phyloP scores from a whole-genome alignment of 2,329 filamentous ascomycete species.

The Penicillium sp. region DNA sequence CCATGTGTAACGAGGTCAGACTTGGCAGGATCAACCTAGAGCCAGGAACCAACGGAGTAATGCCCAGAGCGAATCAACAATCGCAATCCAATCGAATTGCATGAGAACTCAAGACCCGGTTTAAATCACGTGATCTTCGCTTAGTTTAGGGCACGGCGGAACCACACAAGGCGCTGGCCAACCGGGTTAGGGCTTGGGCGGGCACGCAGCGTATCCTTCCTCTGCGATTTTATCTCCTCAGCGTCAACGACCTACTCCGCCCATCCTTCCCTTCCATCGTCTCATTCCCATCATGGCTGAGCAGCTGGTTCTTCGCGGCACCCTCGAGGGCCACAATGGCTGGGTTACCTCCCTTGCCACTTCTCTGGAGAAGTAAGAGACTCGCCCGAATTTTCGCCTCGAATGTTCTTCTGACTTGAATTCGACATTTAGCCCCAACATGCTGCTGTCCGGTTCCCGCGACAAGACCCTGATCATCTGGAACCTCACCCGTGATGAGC shows the following conservation, averaged over 20 bases:
- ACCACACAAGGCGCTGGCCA: conserved; percentile 29
- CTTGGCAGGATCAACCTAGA: too few relatives aligned
- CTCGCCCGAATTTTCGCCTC: conserved; percentile 20
- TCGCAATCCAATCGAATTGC: background rate
- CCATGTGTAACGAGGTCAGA: background rate
- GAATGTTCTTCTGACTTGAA: conserved; percentile 38
- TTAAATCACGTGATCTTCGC: conserved; percentile 32
- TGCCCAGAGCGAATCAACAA: background rate
- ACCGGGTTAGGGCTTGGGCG: conserved; percentile 42
- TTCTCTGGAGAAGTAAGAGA: conserved; percentile 91
- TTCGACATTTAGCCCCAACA: conserved; percentile 73
- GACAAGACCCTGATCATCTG: conserved; percentile 99
- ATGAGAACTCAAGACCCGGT: conserved; percentile 2
- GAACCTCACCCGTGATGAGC: conserved; percentile 99
- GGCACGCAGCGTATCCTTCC: conserved; percentile 36
- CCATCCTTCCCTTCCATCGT: conserved; percentile 41
- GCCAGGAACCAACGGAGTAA: background rate
- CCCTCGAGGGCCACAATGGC: conserved; percentile 98
- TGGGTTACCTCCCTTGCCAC: conserved; percentile 99
- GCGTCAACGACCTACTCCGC: conserved; percentile 43
- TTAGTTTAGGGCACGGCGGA: conserved; percentile 33
- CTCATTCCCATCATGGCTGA: conserved; percentile 68
- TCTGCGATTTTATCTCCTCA: conserved; percentile 41
- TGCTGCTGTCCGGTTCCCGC: conserved; percentile 95
- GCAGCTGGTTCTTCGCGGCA: conserved; percentile 93